Evolutionary conservation across 2,329 filamentous ascomycete species (phyloP), one percentile per base, ranked within the genome.

Genomic region (Aspergillus fumigatiaffinis): DNA sequence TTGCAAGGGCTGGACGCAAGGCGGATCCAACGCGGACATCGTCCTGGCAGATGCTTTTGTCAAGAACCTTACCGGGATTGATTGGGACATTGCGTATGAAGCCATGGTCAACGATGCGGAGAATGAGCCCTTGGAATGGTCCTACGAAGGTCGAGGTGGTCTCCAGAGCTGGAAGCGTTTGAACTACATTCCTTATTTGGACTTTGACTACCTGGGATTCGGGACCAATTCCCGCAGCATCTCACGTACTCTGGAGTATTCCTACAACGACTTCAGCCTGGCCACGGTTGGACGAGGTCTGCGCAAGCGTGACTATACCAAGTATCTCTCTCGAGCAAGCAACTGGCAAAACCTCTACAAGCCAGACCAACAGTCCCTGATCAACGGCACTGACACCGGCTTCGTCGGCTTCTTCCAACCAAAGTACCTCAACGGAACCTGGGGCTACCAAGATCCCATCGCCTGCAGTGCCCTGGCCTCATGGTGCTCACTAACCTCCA

Each of bases 401-500:
- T 92, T 89, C 63, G 77, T 74, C 0, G 89, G 89, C 0, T 92
- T 91, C 71, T 86, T 91, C 58, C 86, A 90, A 68, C 88, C 88
- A 0, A 84, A 82, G 51, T 87, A 83, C 58, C 68, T 87, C 0
- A 91, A 92, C 66, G 79, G 80, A 23, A 90, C 87, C 0, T 92
- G 86, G 85, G 87, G 82, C 2, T 84, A 77, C 52, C 88, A 91
- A 71, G 57, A 23, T 54, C 63, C 32, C 14, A 38, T 38, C 32
- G 32, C 32, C 32, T 38, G 32, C 32, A 38, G 32, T 38, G 14
- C 32, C 14, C 32, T 38, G 5, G 32, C 32, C 14, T 38, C 32
- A 17, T 17, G 4, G 20, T 73, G 71, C 44, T 73, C 71, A 0
- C 63, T 73, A 1, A 68, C 71, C 29, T 71, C 71, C 53, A 71